These are phyloP conservation scores for Penicillium salamii DNA, from an alignment of 495 filamentous ascomycete species.

Conservation along the genomic window DNA sequence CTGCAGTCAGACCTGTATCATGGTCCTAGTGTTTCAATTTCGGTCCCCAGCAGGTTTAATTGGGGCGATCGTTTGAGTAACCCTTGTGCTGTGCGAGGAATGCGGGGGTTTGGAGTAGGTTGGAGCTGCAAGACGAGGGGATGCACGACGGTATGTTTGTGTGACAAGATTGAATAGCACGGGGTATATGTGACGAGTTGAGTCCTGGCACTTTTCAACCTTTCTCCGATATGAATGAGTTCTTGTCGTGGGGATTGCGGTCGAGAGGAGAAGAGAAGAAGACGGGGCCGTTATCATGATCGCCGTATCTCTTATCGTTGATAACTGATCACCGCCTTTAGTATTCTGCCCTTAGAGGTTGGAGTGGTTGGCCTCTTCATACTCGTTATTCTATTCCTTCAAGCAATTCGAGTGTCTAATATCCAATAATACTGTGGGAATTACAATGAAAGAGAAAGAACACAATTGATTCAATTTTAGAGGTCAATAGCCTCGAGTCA, in stretches of 20 bases:
- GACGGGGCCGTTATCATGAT: constrained; percentile 6
- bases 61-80: not conserved
- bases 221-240: not conserved
- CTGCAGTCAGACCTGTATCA: constrained; percentile 6
- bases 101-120: constrained; percentile 10
- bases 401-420: no score
- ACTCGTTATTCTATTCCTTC: no score
- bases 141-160: not conserved
- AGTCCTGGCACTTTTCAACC: not conserved
- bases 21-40: not conserved
- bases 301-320: constrained; percentile 1
- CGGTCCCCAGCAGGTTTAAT: not conserved
- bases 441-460: not conserved
- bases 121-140: not conserved
- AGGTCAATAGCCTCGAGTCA: no score
- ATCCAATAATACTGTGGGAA: no score
- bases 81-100: not conserved
- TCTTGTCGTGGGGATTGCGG: not conserved
- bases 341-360: constrained; percentile 1
- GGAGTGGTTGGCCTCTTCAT: no score
- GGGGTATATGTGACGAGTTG: not conserved
- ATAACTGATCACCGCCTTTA: not conserved
- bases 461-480: no score
- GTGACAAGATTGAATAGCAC: not conserved
- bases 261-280: constrained; percentile 4